Percentiles rank a stretch among this genome's conserved stretches.
These are phyloP conservation scores for Hypericum androsaemum DNA, from an alignment of 345 rosid species.

Conservation along the genomic window DNA sequence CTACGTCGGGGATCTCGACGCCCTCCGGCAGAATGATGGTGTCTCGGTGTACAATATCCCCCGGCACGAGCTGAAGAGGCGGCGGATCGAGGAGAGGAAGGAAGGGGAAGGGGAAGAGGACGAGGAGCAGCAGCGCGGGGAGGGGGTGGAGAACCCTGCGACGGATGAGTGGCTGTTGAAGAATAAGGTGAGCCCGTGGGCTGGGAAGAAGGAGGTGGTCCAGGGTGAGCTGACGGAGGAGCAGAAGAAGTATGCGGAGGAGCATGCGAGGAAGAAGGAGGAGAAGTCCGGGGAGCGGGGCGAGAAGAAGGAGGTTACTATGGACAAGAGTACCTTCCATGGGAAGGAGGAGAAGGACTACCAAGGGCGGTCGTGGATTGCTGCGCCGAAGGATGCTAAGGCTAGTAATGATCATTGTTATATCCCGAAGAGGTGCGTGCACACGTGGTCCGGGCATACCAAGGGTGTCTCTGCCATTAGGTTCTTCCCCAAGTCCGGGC, in stretches of 20 bases:
- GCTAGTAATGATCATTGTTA: constrained; percentile 87
- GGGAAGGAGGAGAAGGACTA: constrained; percentile 94
- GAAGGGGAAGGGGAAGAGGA: constrained; percentile 30
- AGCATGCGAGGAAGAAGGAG: constrained; percentile 84
- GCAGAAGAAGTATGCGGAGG: constrained; percentile 96
- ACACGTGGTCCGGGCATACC: constrained; percentile 29
- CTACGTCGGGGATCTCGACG: constrained; percentile 70
- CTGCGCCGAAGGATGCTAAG: constrained; percentile 85
- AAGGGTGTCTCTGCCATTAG: constrained; percentile 68
- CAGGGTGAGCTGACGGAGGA: constrained; percentile 82
- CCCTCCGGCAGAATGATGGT: constrained; percentile 49
- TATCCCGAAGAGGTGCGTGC: constrained; percentile 21
- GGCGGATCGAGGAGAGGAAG: constrained; percentile 51
- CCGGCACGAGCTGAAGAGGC: constrained; percentile 74
- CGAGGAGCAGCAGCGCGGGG: constrained; percentile 22
- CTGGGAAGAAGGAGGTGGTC: constrained; percentile 79
- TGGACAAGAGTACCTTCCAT: constrained; percentile 83
- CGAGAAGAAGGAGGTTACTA: constrained; percentile 71
- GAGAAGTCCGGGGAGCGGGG: constrained; percentile 53
- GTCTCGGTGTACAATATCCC: constrained; percentile 72
- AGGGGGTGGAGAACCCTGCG: constrained; percentile 69
- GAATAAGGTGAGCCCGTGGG: constrained; percentile 94
- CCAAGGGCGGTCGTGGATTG: constrained; percentile 96
- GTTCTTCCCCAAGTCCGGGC: constrained; percentile 93
- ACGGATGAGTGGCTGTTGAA: constrained; percentile 66